phyloP scores from a whole-genome alignment of 352 stramenopile species.

The Globisporangium uncinulatum region DNA sequence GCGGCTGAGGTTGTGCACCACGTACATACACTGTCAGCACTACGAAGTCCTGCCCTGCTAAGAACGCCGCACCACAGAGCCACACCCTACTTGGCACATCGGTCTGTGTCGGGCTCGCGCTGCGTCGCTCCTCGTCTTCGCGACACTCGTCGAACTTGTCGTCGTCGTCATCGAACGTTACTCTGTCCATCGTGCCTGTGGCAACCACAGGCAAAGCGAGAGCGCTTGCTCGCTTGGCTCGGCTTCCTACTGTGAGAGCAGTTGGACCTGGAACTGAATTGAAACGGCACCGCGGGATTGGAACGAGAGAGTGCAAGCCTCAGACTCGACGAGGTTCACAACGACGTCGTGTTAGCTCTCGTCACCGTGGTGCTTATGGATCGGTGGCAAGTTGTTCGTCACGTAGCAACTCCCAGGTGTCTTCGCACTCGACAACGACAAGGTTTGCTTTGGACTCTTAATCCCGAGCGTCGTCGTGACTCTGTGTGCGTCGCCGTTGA shows the following conservation, averaged over 20 bases:
- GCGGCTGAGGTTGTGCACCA: conserved; percentile 6
- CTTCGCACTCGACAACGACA: not conserved
- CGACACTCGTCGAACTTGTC: conserved; percentile 2
- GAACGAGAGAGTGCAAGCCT: too few relatives aligned
- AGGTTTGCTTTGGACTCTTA: not conserved
- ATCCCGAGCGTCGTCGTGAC: not conserved
- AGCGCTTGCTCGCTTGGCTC: too few relatives aligned
- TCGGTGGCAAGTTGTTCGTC: conserved; percentile 15
- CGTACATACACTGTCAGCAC: not conserved
- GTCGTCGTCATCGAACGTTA: conserved; percentile 4
- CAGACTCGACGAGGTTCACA: not conserved
- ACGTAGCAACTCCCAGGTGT: not conserved
- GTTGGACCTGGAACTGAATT: too few relatives aligned
- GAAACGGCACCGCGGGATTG: too few relatives aligned
- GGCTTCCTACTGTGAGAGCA: too few relatives aligned
- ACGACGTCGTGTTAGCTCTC: conserved; percentile 2
- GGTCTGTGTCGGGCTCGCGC: conserved; percentile 27
- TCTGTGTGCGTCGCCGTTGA: not conserved
- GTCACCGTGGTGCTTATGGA: conserved; percentile 6
- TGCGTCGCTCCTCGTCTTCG: conserved; percentile 14
- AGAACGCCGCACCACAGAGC: conserved; percentile 12
- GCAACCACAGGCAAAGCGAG: too few relatives aligned
- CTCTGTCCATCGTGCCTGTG: not conserved
- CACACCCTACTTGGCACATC: conserved; percentile 6
- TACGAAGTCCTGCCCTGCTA: too few relatives aligned